These are phyloP conservation scores for Penicillium cinerascens DNA, from an alignment of 495 filamentous ascomycete genomes.

Conservation along the genomic window DNA sequence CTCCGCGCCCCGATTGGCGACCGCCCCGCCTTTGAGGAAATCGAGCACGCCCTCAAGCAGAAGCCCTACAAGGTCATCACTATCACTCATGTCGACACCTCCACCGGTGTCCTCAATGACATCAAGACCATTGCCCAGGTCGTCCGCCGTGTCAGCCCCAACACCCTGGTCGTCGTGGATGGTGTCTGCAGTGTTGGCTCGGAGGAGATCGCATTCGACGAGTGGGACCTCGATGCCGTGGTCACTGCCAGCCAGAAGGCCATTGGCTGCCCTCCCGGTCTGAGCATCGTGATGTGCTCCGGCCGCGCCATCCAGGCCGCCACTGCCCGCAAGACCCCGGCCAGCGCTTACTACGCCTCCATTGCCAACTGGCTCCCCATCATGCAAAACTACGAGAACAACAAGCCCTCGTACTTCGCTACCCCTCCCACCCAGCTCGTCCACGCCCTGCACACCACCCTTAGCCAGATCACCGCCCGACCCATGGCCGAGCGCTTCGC, in stretches of 20 bases:
- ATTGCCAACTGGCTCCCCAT: slow-evolving; percentile 98
- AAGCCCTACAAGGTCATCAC: slow-evolving; percentile 91
- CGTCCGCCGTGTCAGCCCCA: slow-evolving; percentile 79
- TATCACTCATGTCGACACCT: slow-evolving; percentile 95
- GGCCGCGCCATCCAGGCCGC: slow-evolving; percentile 82
- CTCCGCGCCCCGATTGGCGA: slow-evolving; percentile 85
- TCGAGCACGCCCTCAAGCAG: slow-evolving; percentile 81
- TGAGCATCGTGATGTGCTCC: slow-evolving; percentile 89
- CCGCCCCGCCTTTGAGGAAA: slow-evolving; percentile 78
- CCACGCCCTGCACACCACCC: slow-evolving; percentile 89
- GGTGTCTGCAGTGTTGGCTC: slow-evolving; percentile 95
- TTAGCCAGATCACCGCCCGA: slow-evolving; percentile 75
- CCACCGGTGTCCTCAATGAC: slow-evolving; percentile 90
- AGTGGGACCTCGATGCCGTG: slow-evolving; percentile 89
- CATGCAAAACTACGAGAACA: slow-evolving; percentile 98
- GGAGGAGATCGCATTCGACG: slow-evolving; percentile 93
- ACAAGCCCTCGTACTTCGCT: slow-evolving; percentile 96
- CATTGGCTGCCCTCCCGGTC: slow-evolving; percentile 88
- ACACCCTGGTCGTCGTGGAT: slow-evolving; percentile 88
- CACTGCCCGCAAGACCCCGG: slow-evolving; percentile 72
- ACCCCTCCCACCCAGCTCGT: slow-evolving; percentile 93
- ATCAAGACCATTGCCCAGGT: slow-evolving; percentile 77
- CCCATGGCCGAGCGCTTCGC: slow-evolving; percentile 79
- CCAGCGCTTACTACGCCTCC: slow-evolving; percentile 85
- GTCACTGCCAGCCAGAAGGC: slow-evolving; percentile 95